These are phyloP conservation scores for Lepraria neglecta DNA, from an alignment of 495 filamentous ascomycete genomes.

Conservation along the genomic window DNA sequence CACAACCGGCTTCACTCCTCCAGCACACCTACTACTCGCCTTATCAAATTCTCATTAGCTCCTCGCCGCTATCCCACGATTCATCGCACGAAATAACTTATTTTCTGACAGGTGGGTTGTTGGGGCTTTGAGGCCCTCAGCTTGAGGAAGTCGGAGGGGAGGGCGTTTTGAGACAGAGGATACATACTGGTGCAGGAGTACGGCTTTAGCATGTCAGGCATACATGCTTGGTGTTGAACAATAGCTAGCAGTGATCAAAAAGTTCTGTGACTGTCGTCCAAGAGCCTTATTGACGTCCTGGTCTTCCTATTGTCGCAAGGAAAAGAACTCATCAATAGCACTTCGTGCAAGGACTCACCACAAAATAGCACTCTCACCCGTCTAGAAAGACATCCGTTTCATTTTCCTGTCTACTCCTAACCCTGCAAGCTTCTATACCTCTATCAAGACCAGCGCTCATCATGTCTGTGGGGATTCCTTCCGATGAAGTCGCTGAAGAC, in stretches of 20 bases:
- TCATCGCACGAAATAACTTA: background rate
- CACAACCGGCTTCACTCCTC: background rate
- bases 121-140: slow-evolving; percentile 2
- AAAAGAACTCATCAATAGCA: slow-evolving; percentile 16
- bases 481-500: slow-evolving; percentile 89
- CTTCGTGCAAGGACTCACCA: slow-evolving; percentile 17
- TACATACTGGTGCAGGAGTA: slow-evolving; percentile 12
- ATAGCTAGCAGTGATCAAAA: slow-evolving; percentile 32
- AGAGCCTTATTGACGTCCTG: slow-evolving; percentile 22
- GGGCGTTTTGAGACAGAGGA: slow-evolving; percentile 15
- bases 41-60: background rate
- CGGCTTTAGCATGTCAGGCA: slow-evolving; percentile 15
- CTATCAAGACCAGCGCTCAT: slow-evolving; percentile 31
- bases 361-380: slow-evolving; percentile 17
- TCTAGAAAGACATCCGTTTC: slow-evolving; percentile 19
- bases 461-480: slow-evolving; percentile 68
- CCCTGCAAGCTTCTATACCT: slow-evolving; percentile 14
- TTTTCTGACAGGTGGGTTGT: slow-evolving; percentile 10
- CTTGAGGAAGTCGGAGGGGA: slow-evolving; percentile 12
- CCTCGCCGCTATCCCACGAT: background rate
- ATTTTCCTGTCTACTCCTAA: slow-evolving; percentile 24
- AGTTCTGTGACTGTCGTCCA: slow-evolving; percentile 26
- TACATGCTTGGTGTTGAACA: slow-evolving; percentile 20
- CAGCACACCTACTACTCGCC: slow-evolving; percentile 4
- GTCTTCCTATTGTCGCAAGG: slow-evolving; percentile 22